Evolutionary conservation across 78 protist genomes (phyloP), one percentile per base, ranked within the genome.

Genomic region (Trichosphaerium sp.): DNA sequence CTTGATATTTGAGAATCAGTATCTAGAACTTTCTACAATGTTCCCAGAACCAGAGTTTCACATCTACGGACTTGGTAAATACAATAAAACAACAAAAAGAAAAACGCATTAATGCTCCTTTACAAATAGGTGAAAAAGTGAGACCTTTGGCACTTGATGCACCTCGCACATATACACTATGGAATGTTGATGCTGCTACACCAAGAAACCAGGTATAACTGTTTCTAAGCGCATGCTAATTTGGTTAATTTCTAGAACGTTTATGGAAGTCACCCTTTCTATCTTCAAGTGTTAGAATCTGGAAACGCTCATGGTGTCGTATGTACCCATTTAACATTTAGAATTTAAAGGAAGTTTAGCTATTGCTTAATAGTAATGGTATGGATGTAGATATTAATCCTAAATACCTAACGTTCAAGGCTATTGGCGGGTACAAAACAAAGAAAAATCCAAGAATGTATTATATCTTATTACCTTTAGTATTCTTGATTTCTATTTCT

Each of bases 231-330:
- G 10, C 10, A 6, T 10, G 10, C 29, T 34, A 54, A 6, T 6
- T 10, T 26, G 55, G 23, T 44, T 7, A 37, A 62, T 54, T 25
- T 49, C 63, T 69, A 40, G 60, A 81, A 87, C 65, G 34, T 76
- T 23, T 87, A 87, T 58, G 92, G 92, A 34, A 47, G 75, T 28
- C 92, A 87, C 70, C 92, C 92, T 34, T 82, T 81, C 67, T 73
- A 77, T 66, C 29, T 82, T 39, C 52, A 79, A 34, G 39, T 71
- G 26, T 58, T 32, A 6, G 14, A 37, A 21, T 4, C 8, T 26
- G 87, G 87, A 23, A 42, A 38, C 51, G 77, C 84, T 26, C 68
- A 80, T 67, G 90, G 90, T 48, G 71, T 79, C 38, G 51, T 44
- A 44, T 18, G 51, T 18, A 44, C 25, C 10, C 25, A 44, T 18